phyloP scores from a whole-genome alignment of 208 protist species.

The Leishmania aethiopica region DNA sequence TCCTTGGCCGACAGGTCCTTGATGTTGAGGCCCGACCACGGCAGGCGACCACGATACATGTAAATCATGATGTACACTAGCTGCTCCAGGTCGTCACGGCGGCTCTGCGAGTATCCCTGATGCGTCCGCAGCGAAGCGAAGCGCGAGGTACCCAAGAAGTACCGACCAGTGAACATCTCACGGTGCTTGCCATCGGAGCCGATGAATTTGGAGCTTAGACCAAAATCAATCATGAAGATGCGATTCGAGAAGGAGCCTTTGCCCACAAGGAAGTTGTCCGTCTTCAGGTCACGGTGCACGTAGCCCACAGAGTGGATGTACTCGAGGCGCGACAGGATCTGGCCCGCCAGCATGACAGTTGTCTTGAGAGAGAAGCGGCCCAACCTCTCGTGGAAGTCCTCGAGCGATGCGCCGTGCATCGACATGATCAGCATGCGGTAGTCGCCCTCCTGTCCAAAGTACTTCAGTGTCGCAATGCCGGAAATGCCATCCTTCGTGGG shows the following conservation, averaged over 20 bases:
- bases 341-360: constrained; percentile 97
- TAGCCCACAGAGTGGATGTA: constrained; percentile 98
- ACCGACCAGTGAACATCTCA: constrained; percentile 87
- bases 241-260: constrained; percentile 77
- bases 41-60: constrained; percentile 93
- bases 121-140: constrained; percentile 98
- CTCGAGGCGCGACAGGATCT: constrained; percentile 97
- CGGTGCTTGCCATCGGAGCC: constrained; percentile 60
- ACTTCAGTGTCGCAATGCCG: constrained; percentile 97
- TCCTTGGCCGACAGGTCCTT: constrained; percentile 83
- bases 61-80: constrained; percentile 96
- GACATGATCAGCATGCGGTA: constrained; percentile 99
- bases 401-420: constrained; percentile 96
- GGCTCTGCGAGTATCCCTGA: constrained; percentile 90
- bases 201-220: constrained; percentile 87
- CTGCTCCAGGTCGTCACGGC: constrained; percentile 91
- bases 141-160: constrained; percentile 96
- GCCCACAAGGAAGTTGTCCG: constrained; percentile 99
- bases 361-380: constrained; percentile 98
- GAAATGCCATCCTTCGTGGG: constrained; percentile 45
- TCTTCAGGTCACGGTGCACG: constrained; percentile 98
- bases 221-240: constrained; percentile 96
- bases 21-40: constrained; percentile 94
- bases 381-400: constrained; percentile 87
- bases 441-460: constrained; percentile 97